These are phyloP conservation scores for Russula emetica DNA, from an alignment of 768 basidiomycete species.

Conservation along the genomic window DNA sequence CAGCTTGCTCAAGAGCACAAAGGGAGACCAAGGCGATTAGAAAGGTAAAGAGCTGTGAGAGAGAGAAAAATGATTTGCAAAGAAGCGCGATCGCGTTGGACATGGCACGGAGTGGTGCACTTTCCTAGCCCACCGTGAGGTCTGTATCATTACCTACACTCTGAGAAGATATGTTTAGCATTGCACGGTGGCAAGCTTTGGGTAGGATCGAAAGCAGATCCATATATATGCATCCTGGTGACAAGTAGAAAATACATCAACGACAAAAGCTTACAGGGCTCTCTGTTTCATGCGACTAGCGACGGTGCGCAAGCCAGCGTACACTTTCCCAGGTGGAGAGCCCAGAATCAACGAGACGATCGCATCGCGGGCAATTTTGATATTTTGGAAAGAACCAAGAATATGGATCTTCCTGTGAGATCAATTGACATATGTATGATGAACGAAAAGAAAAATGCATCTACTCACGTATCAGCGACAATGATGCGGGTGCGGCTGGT, in stretches of 20 bases:
- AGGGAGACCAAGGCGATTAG: neutral
- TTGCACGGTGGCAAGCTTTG: neutral
- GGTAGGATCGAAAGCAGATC: neutral
- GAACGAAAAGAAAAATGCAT: slow-evolving; percentile 22
- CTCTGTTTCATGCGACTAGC: slow-evolving; percentile 92
- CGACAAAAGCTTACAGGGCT: slow-evolving; percentile 50
- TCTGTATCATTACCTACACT: neutral
- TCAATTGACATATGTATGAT: slow-evolving; percentile 19
- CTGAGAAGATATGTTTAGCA: neutral
- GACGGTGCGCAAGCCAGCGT: slow-evolving; percentile 86
- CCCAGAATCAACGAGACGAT: slow-evolving; percentile 93
- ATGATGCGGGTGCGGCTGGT: slow-evolving; percentile 96
- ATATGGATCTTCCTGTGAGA: slow-evolving; percentile 88
- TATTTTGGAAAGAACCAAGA: slow-evolving; percentile 97
- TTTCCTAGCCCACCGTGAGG: slow-evolving; percentile 5
- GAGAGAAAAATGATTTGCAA: neutral
- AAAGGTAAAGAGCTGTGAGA: slow-evolving; percentile 14
- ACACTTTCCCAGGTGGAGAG: slow-evolving; percentile 91
- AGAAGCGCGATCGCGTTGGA: neutral
- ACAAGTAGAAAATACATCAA: slow-evolving; percentile 11
- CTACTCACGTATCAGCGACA: slow-evolving; percentile 88
- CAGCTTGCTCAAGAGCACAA: slow-evolving; percentile 49
- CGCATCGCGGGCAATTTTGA: slow-evolving; percentile 95
- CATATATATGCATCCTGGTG: slow-evolving; percentile 5
- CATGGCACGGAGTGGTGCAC: neutral